A percentile compares a stretch with the other conserved stretches of the same genome.
Evolutionary conservation across 176 grass and related monocot species (phyloP).

Genomic region (Cymbopogon citratus): DNA sequence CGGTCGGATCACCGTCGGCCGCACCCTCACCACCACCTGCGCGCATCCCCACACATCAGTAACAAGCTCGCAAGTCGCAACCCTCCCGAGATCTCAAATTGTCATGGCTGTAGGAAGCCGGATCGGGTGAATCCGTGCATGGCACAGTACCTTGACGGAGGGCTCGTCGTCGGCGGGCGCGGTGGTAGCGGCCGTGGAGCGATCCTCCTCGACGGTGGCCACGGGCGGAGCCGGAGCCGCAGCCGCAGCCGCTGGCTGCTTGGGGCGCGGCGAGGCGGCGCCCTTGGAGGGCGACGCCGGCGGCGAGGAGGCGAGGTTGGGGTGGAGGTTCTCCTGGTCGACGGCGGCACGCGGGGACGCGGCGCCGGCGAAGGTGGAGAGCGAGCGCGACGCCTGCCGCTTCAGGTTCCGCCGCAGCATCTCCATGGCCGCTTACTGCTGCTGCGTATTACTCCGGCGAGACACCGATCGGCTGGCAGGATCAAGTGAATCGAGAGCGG

Average conservation of each 20-base stretch:
- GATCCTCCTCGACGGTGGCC: not conserved
- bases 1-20: conserved; percentile 34
- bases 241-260: not conserved
- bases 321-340: conserved; percentile 48
- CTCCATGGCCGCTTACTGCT: conserved; percentile 29
- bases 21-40: conserved; percentile 48
- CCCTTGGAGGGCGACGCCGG: conserved; percentile 26
- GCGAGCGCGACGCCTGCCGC: conserved; percentile 37
- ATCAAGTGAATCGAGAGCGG: not conserved
- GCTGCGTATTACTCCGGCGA: not conserved
- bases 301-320: conserved; percentile 26
- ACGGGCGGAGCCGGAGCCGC: not conserved
- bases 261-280: conserved; percentile 16
- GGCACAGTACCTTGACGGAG: conserved; percentile 30
- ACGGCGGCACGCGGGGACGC: conserved; percentile 2
- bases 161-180: not conserved
- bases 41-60: not conserved
- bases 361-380: conserved; percentile 27
- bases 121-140: not conserved
- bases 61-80: not conserved
- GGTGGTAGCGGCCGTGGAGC: not conserved
- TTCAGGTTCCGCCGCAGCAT: conserved; percentile 49
- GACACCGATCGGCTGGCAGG: not conserved
- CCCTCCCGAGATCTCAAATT: not conserved
- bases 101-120: not conserved